Base-by-base conservation (phyloP, 2,329 filamentous ascomycete species). In the Apiospora arundinis region DNA sequence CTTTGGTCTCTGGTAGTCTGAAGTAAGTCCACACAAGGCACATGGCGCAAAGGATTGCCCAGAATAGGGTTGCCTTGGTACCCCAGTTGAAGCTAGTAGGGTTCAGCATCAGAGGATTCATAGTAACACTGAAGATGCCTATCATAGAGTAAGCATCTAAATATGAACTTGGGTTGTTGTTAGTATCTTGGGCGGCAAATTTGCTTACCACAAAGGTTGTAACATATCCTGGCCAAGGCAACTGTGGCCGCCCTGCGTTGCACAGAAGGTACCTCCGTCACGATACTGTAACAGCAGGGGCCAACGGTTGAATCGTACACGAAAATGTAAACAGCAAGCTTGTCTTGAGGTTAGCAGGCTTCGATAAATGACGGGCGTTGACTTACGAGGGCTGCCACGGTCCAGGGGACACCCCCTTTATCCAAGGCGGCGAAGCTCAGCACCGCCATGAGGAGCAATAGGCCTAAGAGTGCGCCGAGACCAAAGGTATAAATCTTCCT, bases 21-120 rank as follows among this genome's bases (percentile, higher is more conserved):
- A 56, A 71, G 60, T 71, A 72, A 14, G 73, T 70, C 73, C 73
- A 74, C n/a, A 48, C 14, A 46, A 69, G 70, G 56, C 71, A 74
- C 4, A 40, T 37, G 48, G 70, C 69, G 46, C 73, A 72, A 7
- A 72, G 44, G 14, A 67, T 67, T 21, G 69, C 70, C 70, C 69
- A 71, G 8, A 73, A 69, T 16, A 73, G 67, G 9, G 72, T 63
- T 28, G 44, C 44, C 37, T 72, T 71, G 7, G 69, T 70, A 6
- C 68, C 72, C 72, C 67, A 70, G 25, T 70, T 70, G 68, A 49
- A 71, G 25, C 63, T 68, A 12, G 56, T 70, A 11, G 69, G 48
- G 32, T 72, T 72, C 49, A 74, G 40, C 71, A 72, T 73, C 28
- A 56, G 69, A 23, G 71, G 69, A 28, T 72, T 72, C 11, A 72